Evolutionary conservation across 2,329 filamentous ascomycete genomes (phyloP), one percentile per base, ranked within the genome.

Genomic region (Davidsoniella eucalypti): DNA sequence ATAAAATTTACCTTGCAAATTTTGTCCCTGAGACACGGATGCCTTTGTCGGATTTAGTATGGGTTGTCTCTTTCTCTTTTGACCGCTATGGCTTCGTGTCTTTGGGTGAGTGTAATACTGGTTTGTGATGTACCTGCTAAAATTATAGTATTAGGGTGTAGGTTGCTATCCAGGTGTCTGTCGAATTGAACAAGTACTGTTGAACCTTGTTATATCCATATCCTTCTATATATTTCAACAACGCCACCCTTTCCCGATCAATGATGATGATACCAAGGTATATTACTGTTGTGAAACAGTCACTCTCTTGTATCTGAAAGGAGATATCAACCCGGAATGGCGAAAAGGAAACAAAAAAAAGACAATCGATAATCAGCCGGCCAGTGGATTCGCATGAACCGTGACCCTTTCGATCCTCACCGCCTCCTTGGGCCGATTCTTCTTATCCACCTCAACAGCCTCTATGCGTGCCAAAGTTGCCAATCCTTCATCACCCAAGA

Each of bases 341-440:
- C 18, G 23, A 29, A 26, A 43, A n/a, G 17, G 17, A n/a, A 25
- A 43, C 21, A 23, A 7, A 8, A 5, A 5, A 36, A 47, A 42
- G 12, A 26, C 12, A 33, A 41, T 10, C 46, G 10, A 43, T 7
- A 10, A n/a, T 72, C 65, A 78, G 18, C 63, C 75, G 3, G 85
- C 84, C 55, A 90, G 60, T 1, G 85, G 85, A 58, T 92, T 92
- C 16, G 85, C 84, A 63, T 90, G 85, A 2, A 90, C 73, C 1
- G 80, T 83, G 21, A 88, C 72, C 7, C 65, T 72, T 59, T 85
- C 74, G 51, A 92, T 86, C 56, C 68, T 67, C 23, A 83, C 69
- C 52, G 71, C 68, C 60, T 82, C 73, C 64, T 78, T 79, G 0
- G 84, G 84, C 46, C 84, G 68, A 58, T 73, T 80, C 71, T 90